Conservation (phyloP, 805 yeast species). For the Allodekkera sacchari region DNA sequence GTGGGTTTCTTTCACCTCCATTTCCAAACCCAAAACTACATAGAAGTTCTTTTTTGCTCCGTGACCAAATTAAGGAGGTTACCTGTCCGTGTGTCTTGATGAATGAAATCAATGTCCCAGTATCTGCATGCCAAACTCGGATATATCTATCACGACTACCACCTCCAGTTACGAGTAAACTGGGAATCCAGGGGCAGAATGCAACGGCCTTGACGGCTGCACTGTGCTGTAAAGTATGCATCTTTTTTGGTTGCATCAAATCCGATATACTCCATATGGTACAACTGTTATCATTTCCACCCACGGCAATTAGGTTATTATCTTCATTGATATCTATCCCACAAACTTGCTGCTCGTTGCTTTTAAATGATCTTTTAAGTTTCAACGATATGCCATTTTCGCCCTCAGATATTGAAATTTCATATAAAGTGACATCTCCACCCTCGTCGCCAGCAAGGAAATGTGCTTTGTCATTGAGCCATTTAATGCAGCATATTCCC, state of each 20-base stretch:
- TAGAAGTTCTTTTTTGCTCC: conserved; percentile 49
- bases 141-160: conserved; percentile 77
- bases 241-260: conserved; percentile 31
- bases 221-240: conserved; percentile 49
- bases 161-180: conserved; percentile 82
- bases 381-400: conserved; percentile 4
- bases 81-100: conserved; percentile 62
- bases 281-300: conserved; percentile 78
- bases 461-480: conserved; percentile 40
- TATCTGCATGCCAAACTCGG: conserved; percentile 76
- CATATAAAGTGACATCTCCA: conserved; percentile 47
- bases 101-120: conserved; percentile 63
- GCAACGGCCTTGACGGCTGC: conserved; percentile 91
- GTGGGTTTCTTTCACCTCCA: conserved; percentile 32
- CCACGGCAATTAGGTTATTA: conserved; percentile 57
- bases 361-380: conserved; percentile 27
- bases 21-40: conserved; percentile 81
- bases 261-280: conserved; percentile 63
- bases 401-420: conserved; percentile 11
- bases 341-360: conserved; percentile 54
- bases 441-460: conserved; percentile 58
- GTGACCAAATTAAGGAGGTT: conserved; percentile 75
- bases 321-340: conserved; percentile 56
- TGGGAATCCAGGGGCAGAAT: conserved; percentile 84
- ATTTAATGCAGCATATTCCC: conserved; percentile 49